Base-by-base conservation (phyloP, 768 basidiomycete species). In the Lentinus brumalis region DNA sequence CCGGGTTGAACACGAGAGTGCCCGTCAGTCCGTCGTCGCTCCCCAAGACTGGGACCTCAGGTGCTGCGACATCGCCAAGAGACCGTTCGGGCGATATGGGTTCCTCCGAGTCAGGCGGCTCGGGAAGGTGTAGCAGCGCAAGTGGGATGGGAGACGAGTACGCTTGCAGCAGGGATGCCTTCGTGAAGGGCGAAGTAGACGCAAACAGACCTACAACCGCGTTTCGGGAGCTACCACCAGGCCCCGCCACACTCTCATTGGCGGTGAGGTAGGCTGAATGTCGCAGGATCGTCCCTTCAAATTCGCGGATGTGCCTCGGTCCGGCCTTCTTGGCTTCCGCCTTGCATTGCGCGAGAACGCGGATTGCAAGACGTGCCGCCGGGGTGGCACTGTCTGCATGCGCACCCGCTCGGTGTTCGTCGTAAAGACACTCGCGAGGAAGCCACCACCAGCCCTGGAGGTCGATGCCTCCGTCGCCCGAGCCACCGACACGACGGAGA, bases 371-470 rank as follows among this genome's bases (percentile, higher is more conserved):
- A 26, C 85, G 77, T 11, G 64, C 53, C 39, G 64, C 50, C 16
- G 67, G 58, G 30, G 26, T 29, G 31, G 3, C 15, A 30, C 16
- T 30, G 11, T 10, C n/a, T 1, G 31, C 41, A 31, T 7, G 38
- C 18, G 40, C n/a, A n/a, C 18, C 12, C 4, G 29, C 7, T 40
- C 32, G 10, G 7, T 29, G 32, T 2, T 42, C 26, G 7, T 30
- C 32, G 26, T 35, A 11, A 6, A 62, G 26, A 47, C 49, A 57
- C 21, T 41, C 44, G 35, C 56, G 12, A 91, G 94, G 62, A 4
- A 96, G 76, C 88, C 88, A 94, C 95, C 95, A 96, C 92, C 93
- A 96, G 15, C 95, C 95, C 55, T 88, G 71, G 21, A 96, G 78
- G 73, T 97, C 95, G 45, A 97, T 78, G 0, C 95, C 95, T 5